Conservation (phyloP, 2,329 filamentous ascomycete species). For the Stemphylium vesicarium region DNA sequence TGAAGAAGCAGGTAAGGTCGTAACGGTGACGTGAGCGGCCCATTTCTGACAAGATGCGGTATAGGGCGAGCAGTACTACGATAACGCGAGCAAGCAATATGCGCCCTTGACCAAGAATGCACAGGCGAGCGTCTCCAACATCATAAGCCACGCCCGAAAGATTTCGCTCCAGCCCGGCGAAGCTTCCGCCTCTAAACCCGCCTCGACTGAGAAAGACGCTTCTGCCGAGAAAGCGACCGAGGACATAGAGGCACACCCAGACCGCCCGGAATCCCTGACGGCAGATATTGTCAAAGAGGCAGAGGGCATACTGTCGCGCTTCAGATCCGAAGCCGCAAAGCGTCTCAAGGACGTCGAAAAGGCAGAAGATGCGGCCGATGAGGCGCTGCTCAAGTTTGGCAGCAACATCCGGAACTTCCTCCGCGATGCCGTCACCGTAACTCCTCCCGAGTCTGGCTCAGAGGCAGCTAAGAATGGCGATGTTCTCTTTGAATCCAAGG, state of each 20-base stretch:
- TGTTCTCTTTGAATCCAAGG: constrained; percentile 92
- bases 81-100: constrained; percentile 83
- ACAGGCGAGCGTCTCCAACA: constrained; percentile 75
- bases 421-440: constrained; percentile 86
- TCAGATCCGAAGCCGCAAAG: constrained; percentile 79
- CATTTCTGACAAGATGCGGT: constrained; percentile 5
- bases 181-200: constrained; percentile 25
- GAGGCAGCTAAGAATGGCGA: constrained; percentile 56
- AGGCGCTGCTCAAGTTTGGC: constrained; percentile 90
- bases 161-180: constrained; percentile 63
- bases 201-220: constrained; percentile 23
- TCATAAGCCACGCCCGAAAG: constrained; percentile 75
- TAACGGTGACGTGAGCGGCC: not conserved
- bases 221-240: constrained; percentile 17
- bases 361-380: constrained; percentile 94
- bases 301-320: constrained; percentile 73
- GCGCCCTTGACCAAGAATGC: constrained; percentile 80
- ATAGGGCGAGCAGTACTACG: constrained; percentile 84
- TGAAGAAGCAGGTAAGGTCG: constrained; percentile 81
- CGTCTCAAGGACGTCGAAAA: constrained; percentile 86
- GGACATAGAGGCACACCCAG: constrained; percentile 42
- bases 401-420: constrained; percentile 88
- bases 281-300: constrained; percentile 62
- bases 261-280: constrained; percentile 54
- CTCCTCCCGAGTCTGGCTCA: constrained; percentile 66